These are phyloP conservation scores for Ophiocordyceps polyrhachis-furcata DNA, from an alignment of 2,329 filamentous ascomycete genomes.

Conservation along the genomic window DNA sequence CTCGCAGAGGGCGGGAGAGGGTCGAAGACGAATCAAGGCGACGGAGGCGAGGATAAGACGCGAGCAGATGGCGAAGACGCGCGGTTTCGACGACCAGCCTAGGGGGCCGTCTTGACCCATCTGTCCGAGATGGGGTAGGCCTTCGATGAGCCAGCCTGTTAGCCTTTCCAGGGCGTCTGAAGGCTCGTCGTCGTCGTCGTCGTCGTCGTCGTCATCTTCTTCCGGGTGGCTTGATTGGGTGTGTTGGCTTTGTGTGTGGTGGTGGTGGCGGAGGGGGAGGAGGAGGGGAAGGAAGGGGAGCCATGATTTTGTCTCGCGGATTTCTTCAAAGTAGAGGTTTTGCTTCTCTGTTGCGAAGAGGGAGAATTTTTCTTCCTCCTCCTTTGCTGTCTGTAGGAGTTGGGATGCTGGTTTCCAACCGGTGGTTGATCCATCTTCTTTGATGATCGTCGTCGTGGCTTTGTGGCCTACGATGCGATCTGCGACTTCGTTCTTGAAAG, in stretches of 20 bases:
- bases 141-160: slow-evolving; percentile 29
- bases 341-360: slow-evolving; percentile 84
- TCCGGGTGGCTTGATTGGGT: slow-evolving; percentile 3
- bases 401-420: slow-evolving; percentile 8
- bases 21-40: slow-evolving; percentile 11
- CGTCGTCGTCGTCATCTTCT: no score
- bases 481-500: slow-evolving; percentile 22
- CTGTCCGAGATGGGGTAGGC: slow-evolving; percentile 23
- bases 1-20: slow-evolving; percentile 2
- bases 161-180: slow-evolving; percentile 11
- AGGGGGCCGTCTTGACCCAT: slow-evolving; percentile 41
- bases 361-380: slow-evolving; percentile 32
- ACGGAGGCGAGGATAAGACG: slow-evolving; percentile 23
- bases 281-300: slow-evolving; percentile 22
- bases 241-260: no score
- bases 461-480: slow-evolving; percentile 19
- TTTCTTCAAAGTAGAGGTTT: slow-evolving; percentile 80
- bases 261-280: no score
- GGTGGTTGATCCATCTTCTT: no score
- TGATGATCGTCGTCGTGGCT: slow-evolving; percentile 3
- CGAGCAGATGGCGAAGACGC: slow-evolving; percentile 43
- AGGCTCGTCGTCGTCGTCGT: slow-evolving; percentile 6
- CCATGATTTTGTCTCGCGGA: slow-evolving; percentile 59
- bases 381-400: slow-evolving; percentile 26
- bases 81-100: slow-evolving; percentile 52